These are phyloP conservation scores for Pelagophyceae sp. DNA, from an alignment of 352 stramenopile species.

Conservation along the genomic window DNA sequence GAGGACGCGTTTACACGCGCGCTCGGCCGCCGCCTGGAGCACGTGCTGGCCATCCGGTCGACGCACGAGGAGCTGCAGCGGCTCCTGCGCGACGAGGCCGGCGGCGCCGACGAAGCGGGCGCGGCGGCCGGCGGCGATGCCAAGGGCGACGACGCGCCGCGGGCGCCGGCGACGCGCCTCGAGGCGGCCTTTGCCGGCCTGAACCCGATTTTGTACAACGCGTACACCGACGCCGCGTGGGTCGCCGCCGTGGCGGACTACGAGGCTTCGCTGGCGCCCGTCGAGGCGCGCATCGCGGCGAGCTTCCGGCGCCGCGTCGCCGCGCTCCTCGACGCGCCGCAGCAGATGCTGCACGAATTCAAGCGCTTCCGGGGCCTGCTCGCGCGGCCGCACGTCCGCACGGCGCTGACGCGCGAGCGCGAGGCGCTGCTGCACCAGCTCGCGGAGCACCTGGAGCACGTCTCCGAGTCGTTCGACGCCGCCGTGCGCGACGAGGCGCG, in stretches of 20 bases:
- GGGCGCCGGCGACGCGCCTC: conserved; percentile 27
- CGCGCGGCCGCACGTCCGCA: conserved; percentile 58
- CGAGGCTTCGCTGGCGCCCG: conserved; percentile 60
- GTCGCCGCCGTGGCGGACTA: conserved; percentile 53
- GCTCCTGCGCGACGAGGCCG: conserved; percentile 30
- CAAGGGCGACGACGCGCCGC: conserved; percentile 23
- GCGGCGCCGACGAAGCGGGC: conserved; percentile 7
- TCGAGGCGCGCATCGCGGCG: conserved; percentile 65
- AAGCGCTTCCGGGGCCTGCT: conserved; percentile 72
- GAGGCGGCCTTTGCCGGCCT: conserved; percentile 25
- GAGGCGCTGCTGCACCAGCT: conserved; percentile 74
- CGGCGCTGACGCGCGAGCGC: conserved; percentile 61
- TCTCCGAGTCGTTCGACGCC: conserved; percentile 63
- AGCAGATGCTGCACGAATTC: conserved; percentile 62
- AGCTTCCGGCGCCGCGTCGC: conserved; percentile 60
- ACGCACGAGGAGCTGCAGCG: conserved; percentile 72
- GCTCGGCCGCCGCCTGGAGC: conserved; percentile 58
- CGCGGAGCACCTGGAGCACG: conserved; percentile 64
- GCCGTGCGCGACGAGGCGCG: conserved; percentile 36
- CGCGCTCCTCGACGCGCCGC: conserved; percentile 50
- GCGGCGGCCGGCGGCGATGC: not conserved
- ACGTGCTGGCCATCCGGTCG: conserved; percentile 64
- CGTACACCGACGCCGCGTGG: conserved; percentile 75
- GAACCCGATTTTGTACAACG: conserved; percentile 68
- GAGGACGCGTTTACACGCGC: conserved; percentile 43